phyloP scores from a whole-genome alignment of 164 flowering plant genomes.

The Vitis rupestris region DNA sequence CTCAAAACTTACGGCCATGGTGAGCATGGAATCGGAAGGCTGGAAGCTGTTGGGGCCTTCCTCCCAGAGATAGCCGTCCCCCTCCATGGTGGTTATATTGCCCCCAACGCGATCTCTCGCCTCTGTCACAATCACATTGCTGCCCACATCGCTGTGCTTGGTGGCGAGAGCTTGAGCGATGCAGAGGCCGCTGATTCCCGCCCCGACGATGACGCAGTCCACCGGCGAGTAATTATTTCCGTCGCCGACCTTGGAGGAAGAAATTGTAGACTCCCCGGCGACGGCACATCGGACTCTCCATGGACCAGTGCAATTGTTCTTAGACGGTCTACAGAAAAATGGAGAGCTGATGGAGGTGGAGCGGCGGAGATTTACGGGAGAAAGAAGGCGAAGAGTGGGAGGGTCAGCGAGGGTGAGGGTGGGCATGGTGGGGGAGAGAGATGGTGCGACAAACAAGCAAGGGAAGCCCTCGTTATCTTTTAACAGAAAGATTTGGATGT shows the following conservation, averaged over 20 bases:
- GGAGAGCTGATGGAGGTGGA: background rate
- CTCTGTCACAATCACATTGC: conserved; percentile 73
- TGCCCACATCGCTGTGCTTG: conserved; percentile 45
- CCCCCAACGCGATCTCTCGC: conserved; percentile 90
- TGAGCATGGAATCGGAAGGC: conserved; percentile 83
- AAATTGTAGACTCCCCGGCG: conserved; percentile 25
- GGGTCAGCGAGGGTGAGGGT: conserved; percentile 11
- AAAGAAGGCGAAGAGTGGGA: background rate
- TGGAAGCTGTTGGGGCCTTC: conserved; percentile 98
- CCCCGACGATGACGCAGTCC: conserved; percentile 89
- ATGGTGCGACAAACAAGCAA: no score
- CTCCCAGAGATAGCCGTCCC: conserved; percentile 92
- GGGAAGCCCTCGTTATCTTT: no score
- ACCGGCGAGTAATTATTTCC: conserved; percentile 16
- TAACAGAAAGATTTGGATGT: no score
- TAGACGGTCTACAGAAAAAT: background rate
- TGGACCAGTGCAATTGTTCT: background rate
- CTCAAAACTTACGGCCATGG: conserved; percentile 45
- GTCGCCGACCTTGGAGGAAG: conserved; percentile 23
- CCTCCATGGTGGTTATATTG: conserved; percentile 73
- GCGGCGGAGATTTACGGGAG: conserved; percentile 7
- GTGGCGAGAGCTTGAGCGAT: conserved; percentile 87
- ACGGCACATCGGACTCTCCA: conserved; percentile 16
- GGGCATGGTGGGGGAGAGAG: background rate
- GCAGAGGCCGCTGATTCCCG: conserved; percentile 87